phyloP scores from a whole-genome alignment of 2,329 filamentous ascomycete genomes.

The Fusarium abutilonis region DNA sequence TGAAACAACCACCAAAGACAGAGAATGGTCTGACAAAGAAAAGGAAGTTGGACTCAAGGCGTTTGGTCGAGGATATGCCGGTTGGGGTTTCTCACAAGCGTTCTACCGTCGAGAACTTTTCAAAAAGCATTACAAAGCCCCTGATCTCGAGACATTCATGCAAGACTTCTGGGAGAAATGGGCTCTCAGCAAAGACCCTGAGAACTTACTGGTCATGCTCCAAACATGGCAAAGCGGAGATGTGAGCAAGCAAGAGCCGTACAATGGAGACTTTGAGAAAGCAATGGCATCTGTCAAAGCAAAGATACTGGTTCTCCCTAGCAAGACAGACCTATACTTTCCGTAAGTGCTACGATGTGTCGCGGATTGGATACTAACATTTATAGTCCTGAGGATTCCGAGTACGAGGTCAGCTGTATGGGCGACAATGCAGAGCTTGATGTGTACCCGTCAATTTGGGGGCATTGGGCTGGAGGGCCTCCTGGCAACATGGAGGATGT shows the following conservation, averaged over 20 bases:
- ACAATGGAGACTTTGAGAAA: conserved; percentile 71
- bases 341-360: conserved; percentile 52
- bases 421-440: conserved; percentile 49
- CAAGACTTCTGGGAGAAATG: conserved; percentile 79
- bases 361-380: not conserved
- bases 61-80: conserved; percentile 78
- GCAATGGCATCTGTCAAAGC: conserved; percentile 77
- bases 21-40: conserved; percentile 55
- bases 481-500: conserved; percentile 76
- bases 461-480: conserved; percentile 71
- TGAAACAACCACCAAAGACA: conserved; percentile 33
- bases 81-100: conserved; percentile 82
- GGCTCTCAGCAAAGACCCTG: conserved; percentile 77
- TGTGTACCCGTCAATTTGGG: conserved; percentile 56
- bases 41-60: conserved; percentile 67
- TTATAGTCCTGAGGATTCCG: conserved; percentile 72
- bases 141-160: conserved; percentile 78
- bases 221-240: conserved; percentile 83
- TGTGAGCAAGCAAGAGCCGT: conserved; percentile 73
- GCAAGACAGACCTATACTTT: conserved; percentile 82
- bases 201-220: conserved; percentile 79
- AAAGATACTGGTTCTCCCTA: conserved; percentile 75
- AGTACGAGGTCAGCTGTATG: conserved; percentile 72
- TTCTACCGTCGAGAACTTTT: conserved; percentile 80
- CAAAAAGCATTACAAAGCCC: conserved; percentile 70